A percentile compares a stretch with the other conserved stretches of the same genome.
Conservation (phyloP, 345 rosid genomes). For the Eucalyptus tenuipes region DNA sequence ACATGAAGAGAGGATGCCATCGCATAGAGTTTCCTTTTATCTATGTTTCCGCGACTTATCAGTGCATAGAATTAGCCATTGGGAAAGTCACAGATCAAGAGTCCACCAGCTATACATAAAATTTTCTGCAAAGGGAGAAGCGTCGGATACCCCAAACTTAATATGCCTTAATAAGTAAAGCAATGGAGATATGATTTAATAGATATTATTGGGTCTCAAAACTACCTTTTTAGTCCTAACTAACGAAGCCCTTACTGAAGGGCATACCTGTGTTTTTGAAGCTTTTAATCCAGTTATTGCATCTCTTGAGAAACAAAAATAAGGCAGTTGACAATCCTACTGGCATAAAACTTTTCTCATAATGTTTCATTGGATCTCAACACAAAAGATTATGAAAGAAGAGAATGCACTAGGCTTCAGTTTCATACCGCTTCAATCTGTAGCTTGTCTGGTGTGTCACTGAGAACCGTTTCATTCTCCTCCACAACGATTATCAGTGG, state of each 20-base stretch:
- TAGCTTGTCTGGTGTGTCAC: slow-evolving; percentile 38
- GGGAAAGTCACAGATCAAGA: not conserved
- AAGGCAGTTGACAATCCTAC: not conserved
- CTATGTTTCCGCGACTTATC: not conserved
- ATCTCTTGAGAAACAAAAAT: not conserved
- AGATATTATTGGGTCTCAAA: not conserved
- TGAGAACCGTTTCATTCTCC: slow-evolving; percentile 55
- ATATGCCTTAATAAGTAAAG: not conserved
- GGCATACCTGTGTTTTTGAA: not conserved
- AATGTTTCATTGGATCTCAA: not conserved
- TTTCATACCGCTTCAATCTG: slow-evolving; percentile 39
- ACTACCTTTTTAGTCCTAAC: not conserved
- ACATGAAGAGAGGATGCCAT: not conserved
- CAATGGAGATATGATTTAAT: not conserved
- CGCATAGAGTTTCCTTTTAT: not conserved
- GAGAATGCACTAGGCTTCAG: not conserved
- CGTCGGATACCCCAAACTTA: not conserved
- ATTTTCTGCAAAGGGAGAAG: not conserved
- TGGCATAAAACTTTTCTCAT: not conserved
- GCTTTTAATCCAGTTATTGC: not conserved
- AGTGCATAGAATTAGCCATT: not conserved
- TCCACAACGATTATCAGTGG: slow-evolving; percentile 43
- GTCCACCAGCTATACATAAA: not conserved
- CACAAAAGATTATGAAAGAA: not conserved
- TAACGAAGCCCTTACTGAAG: not conserved